Conservation (phyloP, 352 stramenopile species). For the Pythium scleroteichum region DNA sequence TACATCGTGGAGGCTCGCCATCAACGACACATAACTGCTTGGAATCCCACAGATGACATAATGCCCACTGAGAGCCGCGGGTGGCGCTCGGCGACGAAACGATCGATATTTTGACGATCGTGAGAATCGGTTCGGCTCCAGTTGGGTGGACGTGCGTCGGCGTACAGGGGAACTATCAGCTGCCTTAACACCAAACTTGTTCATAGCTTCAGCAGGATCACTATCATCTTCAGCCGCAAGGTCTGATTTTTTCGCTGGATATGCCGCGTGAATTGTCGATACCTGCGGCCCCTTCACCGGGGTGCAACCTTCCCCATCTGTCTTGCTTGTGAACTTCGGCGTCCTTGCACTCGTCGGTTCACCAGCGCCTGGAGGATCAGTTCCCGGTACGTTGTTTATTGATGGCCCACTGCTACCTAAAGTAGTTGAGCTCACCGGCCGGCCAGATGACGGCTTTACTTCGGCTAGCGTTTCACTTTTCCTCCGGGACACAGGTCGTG, state of each 20-base stretch:
- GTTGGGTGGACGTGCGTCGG: slow-evolving; percentile 14
- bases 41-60: slow-evolving; percentile 73
- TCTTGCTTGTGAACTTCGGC: no score
- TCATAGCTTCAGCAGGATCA: not conserved
- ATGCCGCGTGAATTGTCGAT: not conserved
- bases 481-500: slow-evolving; percentile 5
- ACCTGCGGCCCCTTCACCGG: not conserved
- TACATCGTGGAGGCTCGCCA: slow-evolving; percentile 52
- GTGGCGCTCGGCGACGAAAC: slow-evolving; percentile 30
- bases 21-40: slow-evolving; percentile 56
- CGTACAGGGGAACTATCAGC: slow-evolving; percentile 4
- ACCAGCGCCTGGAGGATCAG: not conserved
- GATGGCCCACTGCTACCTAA: not conserved
- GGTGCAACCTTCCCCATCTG: no score
- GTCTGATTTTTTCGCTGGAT: no score
- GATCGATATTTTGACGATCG: slow-evolving; percentile 42
- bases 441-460: not conserved
- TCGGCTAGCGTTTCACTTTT: slow-evolving; percentile 1
- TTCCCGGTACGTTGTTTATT: not conserved
- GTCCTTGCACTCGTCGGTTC: no score
- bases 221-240: not conserved
- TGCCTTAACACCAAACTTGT: not conserved
- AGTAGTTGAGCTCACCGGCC: not conserved
- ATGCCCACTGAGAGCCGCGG: slow-evolving; percentile 40
- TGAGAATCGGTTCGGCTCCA: slow-evolving; percentile 13